phyloP scores from a whole-genome alignment of 306 rosid species.

The Malus asiatica region DNA sequence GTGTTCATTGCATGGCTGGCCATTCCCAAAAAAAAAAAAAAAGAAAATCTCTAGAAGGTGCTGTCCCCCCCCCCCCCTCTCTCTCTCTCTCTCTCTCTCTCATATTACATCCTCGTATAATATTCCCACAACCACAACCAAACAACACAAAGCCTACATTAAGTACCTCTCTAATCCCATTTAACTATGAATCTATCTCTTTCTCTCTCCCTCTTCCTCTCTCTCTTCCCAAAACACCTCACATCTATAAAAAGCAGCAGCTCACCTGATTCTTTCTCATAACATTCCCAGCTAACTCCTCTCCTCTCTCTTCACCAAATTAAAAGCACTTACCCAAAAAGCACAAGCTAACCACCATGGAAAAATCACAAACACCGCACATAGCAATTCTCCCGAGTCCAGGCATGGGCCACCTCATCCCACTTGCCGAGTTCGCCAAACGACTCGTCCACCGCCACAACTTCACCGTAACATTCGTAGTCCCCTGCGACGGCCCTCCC shows the following conservation, averaged over 20 bases:
- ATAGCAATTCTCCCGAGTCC: constrained; percentile 57
- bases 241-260: background rate
- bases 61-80: background rate
- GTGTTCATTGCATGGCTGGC: background rate
- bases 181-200: background rate
- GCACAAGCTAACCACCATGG: constrained; percentile 20
- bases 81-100: background rate
- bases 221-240: background rate
- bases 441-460: constrained; percentile 29
- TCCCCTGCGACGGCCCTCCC: constrained; percentile 52
- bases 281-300: background rate
- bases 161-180: background rate
- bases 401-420: constrained; percentile 86
- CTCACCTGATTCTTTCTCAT: background rate
- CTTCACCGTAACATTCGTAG: constrained; percentile 36
- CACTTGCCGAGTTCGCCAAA: constrained; percentile 60
- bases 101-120: background rate
- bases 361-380: constrained; percentile 12
- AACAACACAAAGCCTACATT: background rate
- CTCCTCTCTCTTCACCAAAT: background rate
- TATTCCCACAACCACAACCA: background rate
- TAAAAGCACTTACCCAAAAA: background rate
- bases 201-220: background rate
- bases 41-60: background rate
- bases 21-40: background rate